These are phyloP conservation scores for Globisporangium nagaii DNA, from an alignment of 352 stramenopile species.

Conservation along the genomic window DNA sequence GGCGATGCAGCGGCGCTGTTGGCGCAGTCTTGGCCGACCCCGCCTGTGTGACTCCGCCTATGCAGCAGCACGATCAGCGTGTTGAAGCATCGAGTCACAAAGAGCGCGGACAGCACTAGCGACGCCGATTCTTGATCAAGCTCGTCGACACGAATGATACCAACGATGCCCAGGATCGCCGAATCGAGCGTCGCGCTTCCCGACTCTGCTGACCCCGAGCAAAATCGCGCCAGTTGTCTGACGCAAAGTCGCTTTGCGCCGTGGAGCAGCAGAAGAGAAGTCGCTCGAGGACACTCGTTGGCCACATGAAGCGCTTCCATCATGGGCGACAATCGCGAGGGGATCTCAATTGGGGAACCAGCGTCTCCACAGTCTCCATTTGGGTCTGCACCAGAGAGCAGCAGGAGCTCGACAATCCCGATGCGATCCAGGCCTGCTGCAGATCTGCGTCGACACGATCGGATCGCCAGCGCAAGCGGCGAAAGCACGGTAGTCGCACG, in stretches of 20 bases:
- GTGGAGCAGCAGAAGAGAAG: slow-evolving; percentile 20
- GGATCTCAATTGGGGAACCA: too few species aligned
- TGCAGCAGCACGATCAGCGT: neutral
- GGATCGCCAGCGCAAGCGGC: slow-evolving; percentile 30
- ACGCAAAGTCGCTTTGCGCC: slow-evolving; percentile 15
- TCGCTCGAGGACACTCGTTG: slow-evolving; percentile 4
- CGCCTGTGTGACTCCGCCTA: neutral
- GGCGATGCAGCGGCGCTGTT: neutral
- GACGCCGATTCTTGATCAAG: neutral
- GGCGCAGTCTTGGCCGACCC: neutral
- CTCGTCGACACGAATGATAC: neutral
- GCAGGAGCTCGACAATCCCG: slow-evolving; percentile 23
- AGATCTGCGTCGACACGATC: slow-evolving; percentile 8
- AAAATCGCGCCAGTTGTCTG: slow-evolving; percentile 12
- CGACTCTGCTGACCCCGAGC: neutral
- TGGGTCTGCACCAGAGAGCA: slow-evolving; percentile 17
- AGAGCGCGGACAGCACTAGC: slow-evolving; percentile 1
- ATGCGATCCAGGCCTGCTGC: neutral
- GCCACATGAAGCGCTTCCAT: slow-evolving; percentile 18
- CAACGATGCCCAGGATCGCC: neutral
- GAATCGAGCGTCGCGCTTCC: neutral
- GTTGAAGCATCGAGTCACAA: slow-evolving; percentile 5
- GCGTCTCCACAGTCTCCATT: slow-evolving; percentile 8
- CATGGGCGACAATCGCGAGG: slow-evolving; percentile 3
- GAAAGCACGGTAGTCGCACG: neutral